phyloP scores from a whole-genome alignment of 805 yeast species.

The Spathaspora arborariae region DNA sequence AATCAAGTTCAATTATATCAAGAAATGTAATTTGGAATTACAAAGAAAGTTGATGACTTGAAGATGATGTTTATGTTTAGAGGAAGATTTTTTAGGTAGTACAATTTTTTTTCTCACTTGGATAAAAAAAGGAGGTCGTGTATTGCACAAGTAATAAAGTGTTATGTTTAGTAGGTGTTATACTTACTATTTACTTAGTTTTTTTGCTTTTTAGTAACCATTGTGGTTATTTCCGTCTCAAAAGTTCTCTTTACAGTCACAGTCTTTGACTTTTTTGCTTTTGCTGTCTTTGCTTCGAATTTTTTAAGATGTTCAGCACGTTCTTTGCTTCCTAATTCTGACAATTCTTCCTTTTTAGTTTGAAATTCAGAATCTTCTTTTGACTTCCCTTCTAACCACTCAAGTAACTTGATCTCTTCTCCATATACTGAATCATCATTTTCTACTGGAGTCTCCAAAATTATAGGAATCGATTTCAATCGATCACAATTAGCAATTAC shows the following conservation, averaged over 20 bases:
- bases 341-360: slow-evolving; percentile 46
- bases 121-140: not conserved
- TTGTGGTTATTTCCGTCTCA: slow-evolving; percentile 13
- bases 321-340: slow-evolving; percentile 60
- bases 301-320: slow-evolving; percentile 67
- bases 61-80: no score
- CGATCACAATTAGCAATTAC: slow-evolving; percentile 65
- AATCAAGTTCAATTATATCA: not conserved
- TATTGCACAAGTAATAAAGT: not conserved
- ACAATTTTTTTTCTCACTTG: no score
- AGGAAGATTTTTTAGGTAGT: no score
- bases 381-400: slow-evolving; percentile 67
- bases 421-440: slow-evolving; percentile 67
- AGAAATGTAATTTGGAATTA: not conserved
- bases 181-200: slow-evolving; percentile 4
- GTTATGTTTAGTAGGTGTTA: not conserved
- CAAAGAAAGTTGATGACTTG: not conserved
- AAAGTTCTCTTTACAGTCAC: slow-evolving; percentile 11
- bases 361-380: slow-evolving; percentile 53
- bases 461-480: slow-evolving; percentile 66
- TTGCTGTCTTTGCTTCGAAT: slow-evolving; percentile 50
- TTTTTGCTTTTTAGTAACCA: slow-evolving; percentile 16
- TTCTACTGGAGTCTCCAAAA: slow-evolving; percentile 82
- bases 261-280: slow-evolving; percentile 11
- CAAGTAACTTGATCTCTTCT: slow-evolving; percentile 76